A percentile compares a stretch with the other conserved stretches of the same genome.
phyloP scores from a whole-genome alignment of 192 early-diverging fungal genomes.

The Backusella macrospora region DNA sequence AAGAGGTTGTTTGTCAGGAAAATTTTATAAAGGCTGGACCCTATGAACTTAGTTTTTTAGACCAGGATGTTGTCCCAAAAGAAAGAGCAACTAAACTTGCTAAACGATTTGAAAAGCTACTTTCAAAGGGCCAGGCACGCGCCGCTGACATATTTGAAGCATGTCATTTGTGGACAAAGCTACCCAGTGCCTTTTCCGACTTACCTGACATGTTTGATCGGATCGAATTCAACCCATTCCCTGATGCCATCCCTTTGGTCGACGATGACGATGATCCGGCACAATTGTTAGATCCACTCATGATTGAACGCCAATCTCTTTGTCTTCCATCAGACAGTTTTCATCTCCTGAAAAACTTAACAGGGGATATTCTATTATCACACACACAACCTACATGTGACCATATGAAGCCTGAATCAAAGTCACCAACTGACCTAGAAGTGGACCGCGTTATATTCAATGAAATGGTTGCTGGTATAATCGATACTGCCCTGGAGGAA shows the following conservation, averaged over 20 bases:
- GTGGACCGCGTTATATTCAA: constrained; percentile 69
- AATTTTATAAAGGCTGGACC: constrained; percentile 19
- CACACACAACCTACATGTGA: constrained; percentile 73
- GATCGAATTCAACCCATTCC: constrained; percentile 53
- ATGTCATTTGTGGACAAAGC: constrained; percentile 44
- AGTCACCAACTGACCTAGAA: constrained; percentile 71
- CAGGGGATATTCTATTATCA: constrained; percentile 62
- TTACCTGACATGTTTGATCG: constrained; percentile 52
- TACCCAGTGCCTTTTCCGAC: constrained; percentile 47
- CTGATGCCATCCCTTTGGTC: constrained; percentile 38
- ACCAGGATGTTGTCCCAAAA: constrained; percentile 5
- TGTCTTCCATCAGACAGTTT: constrained; percentile 64
- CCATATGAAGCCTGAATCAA: constrained; percentile 66
- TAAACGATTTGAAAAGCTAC: constrained; percentile 27
- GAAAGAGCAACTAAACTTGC: constrained; percentile 29
- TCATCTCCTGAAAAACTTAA: constrained; percentile 69
- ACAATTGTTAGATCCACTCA: constrained; percentile 68
- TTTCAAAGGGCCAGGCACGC: constrained; percentile 5
- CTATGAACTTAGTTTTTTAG: constrained; percentile 20
- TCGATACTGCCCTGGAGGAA: constrained; percentile 55
- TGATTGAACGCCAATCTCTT: constrained; percentile 66
- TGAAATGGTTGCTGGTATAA: constrained; percentile 59
- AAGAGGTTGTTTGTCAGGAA: constrained; percentile 23
- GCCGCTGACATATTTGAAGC: constrained; percentile 19
- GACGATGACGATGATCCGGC: constrained; percentile 65